Base-by-base conservation (phyloP, 1,284 basidiomycete genomes). In the Austroboletus novae-zelandiae region DNA sequence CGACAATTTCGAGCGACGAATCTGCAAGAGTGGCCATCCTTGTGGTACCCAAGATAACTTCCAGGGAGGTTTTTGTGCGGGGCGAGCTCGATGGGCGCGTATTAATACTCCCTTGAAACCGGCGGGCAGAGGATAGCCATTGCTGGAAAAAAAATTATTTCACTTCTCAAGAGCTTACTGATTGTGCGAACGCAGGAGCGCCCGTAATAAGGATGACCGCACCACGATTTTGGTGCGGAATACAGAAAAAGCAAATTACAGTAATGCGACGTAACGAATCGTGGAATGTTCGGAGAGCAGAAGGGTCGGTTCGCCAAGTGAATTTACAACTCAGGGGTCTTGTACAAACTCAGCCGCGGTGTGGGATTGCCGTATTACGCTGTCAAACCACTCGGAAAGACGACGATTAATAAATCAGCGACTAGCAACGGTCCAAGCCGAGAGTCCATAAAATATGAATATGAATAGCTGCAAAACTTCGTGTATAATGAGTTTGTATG, bases 1-100 rank as follows among this genome's bases (percentile, higher is more conserved):
- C 83, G 18, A 84, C 58, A 25, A 83, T 60, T 61, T 86, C 84
- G 17, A 69, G 61, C 7, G 84, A 82, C 8, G 86, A 56, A 27
- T 70, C 64, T 23, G 54, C 49, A 47, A 78, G 53, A 20, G 34
- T 27, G 11, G 41, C 20, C 52, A 57, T 65, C 36, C n/a, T 20
- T 39, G 5, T 36, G n/a, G 13, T 36, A 17, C 14, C 34, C 34
- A 35, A 11, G 7, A 14, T 13, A n/a, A 23, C 13, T 31, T 9
- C 30, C 4, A 14, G 9, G n/a, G 47, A 40, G 44, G 45, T 20
- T 17, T 47, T 51, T 36, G 17, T 17, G 23, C 30, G 40, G 40
- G 40, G 13, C 10, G 40, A 36, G 42, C 7, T 9, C 14, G 14
- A 20, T 18, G 36, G 17, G n/a, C 40, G 36, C 13, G 43, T 47